Evolutionary conservation across 768 basidiomycete species (phyloP), one percentile per base, ranked within the genome.

Genomic region (Pleurotus djamor): DNA sequence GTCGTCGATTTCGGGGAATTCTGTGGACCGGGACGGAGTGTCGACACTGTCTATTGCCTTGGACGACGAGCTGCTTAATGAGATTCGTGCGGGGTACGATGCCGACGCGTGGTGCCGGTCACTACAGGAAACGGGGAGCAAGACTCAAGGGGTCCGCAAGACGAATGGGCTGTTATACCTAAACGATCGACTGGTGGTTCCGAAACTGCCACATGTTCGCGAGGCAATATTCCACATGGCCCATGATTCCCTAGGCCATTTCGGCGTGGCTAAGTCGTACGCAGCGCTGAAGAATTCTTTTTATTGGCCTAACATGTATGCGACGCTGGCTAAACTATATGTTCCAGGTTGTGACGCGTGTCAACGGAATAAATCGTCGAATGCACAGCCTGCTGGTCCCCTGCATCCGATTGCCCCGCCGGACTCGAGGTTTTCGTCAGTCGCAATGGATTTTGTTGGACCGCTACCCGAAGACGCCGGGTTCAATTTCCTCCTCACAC

Each of bases 381-480:
- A 76, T 73, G 0, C 56, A 65, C 0, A 62, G 61, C 4, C 62
- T 62, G 1, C 34, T 13, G 76, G 78, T 7, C 70, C 78, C 0
- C 63, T 73, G 48, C 59, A 69, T 47, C 65, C 71, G 0, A 52
- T 66, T 17, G 17, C 66, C 33, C 3, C 80, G 62, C 65, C 72
- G 57, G 63, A 62, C 62, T 0, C 63, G 68, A 63, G 75, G 70
- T 62, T 62, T 35, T 1, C 66, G 0, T 71, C 67, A 0, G 59
- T 79, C 0, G 67, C 67, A 0, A 66, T 78, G 5, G 70, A 78
- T 56, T 78, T 78, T 48, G 62, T 78, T 10, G 75, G 75, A 0
- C 76, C 73, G 0, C 52, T 77, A 0, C 75, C 73, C 0, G 45
- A 57, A 1, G 72, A 76, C 13, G n/a, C 67, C 1, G 73, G 72